These are phyloP conservation scores for Helminthosporium solani DNA, from an alignment of 2,329 filamentous ascomycete species.

Conservation along the genomic window DNA sequence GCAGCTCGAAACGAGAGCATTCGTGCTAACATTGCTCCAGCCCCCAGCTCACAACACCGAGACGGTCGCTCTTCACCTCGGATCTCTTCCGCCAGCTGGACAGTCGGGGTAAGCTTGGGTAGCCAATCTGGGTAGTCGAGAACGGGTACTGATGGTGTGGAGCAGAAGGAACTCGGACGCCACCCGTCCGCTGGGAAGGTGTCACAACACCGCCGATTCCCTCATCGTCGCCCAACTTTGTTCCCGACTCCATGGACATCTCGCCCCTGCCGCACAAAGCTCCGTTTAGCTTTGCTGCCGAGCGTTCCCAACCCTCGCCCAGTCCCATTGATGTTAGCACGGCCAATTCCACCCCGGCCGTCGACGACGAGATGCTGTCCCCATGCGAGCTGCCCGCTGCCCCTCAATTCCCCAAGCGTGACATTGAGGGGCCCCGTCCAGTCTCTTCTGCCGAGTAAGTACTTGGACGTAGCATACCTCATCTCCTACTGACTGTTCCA, in stretches of 20 bases:
- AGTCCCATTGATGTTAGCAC: constrained; percentile 59
- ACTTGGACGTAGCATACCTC: not conserved
- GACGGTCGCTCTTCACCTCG: constrained; percentile 79
- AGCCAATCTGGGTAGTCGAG: constrained; percentile 11
- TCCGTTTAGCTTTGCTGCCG: constrained; percentile 59
- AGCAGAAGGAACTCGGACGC: constrained; percentile 47
- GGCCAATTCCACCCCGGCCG: constrained; percentile 53
- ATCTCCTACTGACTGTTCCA: constrained; percentile 23
- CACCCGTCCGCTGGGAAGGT: constrained; percentile 57
- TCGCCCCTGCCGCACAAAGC: constrained; percentile 86
- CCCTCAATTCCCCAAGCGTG: constrained; percentile 24
- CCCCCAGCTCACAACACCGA: constrained; percentile 78
- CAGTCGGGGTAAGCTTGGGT: constrained; percentile 57
- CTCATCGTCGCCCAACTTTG: constrained; percentile 75
- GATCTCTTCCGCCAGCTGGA: constrained; percentile 63
- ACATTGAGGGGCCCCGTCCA: constrained; percentile 37
- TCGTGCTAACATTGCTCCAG: constrained; percentile 55
- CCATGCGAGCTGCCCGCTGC: constrained; percentile 33
- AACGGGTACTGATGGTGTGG: constrained; percentile 29
- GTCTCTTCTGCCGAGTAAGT: constrained; percentile 42
- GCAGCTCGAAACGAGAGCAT: constrained; percentile 4
- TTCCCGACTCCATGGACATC: constrained; percentile 83
- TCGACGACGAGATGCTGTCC: constrained; percentile 49
- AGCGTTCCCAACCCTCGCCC: constrained; percentile 71
- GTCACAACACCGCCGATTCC: constrained; percentile 82